Evolutionary conservation across 1,284 basidiomycete genomes (phyloP), one percentile per base, ranked within the genome.

Genomic region (Agroathelia rolfsii): DNA sequence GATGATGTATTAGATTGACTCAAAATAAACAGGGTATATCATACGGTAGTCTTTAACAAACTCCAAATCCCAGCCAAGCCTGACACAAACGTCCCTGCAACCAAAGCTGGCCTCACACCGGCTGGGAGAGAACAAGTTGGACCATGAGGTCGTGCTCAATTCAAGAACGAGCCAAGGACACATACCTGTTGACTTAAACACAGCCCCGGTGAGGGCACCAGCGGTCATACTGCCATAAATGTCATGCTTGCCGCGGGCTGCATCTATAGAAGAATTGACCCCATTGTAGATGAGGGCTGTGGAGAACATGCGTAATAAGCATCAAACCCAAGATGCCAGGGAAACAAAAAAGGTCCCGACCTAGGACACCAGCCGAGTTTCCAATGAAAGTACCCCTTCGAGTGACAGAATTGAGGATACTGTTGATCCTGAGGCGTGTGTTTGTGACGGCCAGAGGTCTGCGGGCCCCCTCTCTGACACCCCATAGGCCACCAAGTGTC

Each of bases 331-430:
- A 50, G 39, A 40, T 38, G 37, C 20, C 26, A 36, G 9, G 12
- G 11, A 15, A 15, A 45, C 49, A 46, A 56, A 60, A 57, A 59
- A 54, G 49, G 48, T 48, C 67, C 70, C 50, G 50, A 95, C 93
- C 94, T 45, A 98, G 67, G 42, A 97, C 87, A 58, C 95, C 95
- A 53, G 93, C 88, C 52, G 89, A 96, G 69, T 98, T 99, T 51
- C 93, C 95, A 59, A 96, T 82, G 62, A 96, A 96, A 33, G 86
- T 93, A 27, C 95, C 95, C 62, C 95, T 76, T 60, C 94, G 71
- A 41, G 94, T 97, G 55, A 96, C 79, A 55, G 89, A 85, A 69
- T 98, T 99, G 48, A 98, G 73, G 39, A 98, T 66, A 49, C 89
- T 93, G 65, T 98, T 99, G 64, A 98, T 80, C 64, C 95, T 80